Base-by-base conservation (phyloP, 192 early-diverging fungal species). In the Backusella luteola region DNA sequence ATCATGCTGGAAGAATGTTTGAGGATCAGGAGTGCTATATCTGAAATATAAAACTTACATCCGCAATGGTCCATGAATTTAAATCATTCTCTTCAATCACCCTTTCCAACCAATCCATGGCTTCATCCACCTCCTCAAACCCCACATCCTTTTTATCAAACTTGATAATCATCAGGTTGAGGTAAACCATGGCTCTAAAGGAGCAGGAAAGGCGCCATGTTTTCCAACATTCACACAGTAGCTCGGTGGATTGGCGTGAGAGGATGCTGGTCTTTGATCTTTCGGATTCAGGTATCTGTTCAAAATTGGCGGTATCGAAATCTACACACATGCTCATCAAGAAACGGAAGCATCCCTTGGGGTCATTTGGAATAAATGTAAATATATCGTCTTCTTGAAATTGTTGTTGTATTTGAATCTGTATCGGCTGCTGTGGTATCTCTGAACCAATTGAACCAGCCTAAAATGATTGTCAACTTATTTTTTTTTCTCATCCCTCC, bases 171-270 rank as follows among this genome's bases (percentile, higher is more conserved):
- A 88, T 67, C n/a, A 84, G 73, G 32, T 88, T 86, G 36, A 90
- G 79, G 35, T 85, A 79, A 1, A 88, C 74, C 3, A 88, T 83
- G 68, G 83, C 82, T 67, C 86, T 76, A 79, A 79, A 88, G 35
- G 83, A 80, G 6, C 80, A 73, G 0, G 90, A 86, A 29, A 94
- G 53, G 66, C 89, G 79, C 93, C 92, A 93, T 4, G 89, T 85
- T 23, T 92, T 79, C 52, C 86, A 88, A 69, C 90, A 92, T 49
- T 94, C 93, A 9, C 84, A 87, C 19, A 94, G 77, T 0, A 94
- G 67, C 2, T 86, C 83, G 34, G 85, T 81, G 14, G 87, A 89
- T 36, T 77, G 74, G 15, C 84, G 81, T 2, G 91, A 88, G 1
- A 94, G 72, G 9, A 85, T 66, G 59, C 66, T 83, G 34, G 74